A percentile compares a stretch with the other conserved stretches of the same genome.
Conservation (phyloP, 2,329 filamentous ascomycete genomes). For the Pseudogymnoascus sp. region DNA sequence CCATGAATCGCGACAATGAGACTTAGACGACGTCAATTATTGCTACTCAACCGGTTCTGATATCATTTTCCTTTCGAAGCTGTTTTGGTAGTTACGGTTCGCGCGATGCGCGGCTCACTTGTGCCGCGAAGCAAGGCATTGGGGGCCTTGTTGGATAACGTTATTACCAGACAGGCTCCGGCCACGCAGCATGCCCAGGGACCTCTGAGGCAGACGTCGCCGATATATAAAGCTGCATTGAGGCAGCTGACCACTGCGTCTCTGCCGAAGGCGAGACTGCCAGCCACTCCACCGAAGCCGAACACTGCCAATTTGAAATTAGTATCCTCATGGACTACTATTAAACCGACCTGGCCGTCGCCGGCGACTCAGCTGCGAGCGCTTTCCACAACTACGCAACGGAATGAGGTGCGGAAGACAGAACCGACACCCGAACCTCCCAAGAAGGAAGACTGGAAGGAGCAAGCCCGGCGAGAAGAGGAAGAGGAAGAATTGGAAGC, state of each 20-base stretch:
- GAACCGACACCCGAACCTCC: constrained; percentile 15
- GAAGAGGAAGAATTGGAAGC: constrained; percentile 40
- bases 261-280: constrained; percentile 1
- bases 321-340: constrained; percentile 11
- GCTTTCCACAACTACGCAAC: constrained; percentile 19
- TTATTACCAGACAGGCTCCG: background rate
- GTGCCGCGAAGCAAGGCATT: constrained; percentile 5
- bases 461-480: constrained; percentile 31
- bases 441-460: constrained; percentile 27
- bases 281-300: background rate
- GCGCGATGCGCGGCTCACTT: constrained; percentile 9
- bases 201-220: constrained; percentile 1
- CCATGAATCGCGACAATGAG: constrained; percentile 7
- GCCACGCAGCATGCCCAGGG: background rate
- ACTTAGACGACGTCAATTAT: constrained; percentile 8
- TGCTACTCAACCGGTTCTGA: constrained; percentile 1
- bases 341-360: constrained; percentile 21
- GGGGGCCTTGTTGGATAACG: constrained; percentile 6
- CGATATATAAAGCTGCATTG: constrained; percentile 8
- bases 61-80: background rate
- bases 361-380: constrained; percentile 23
- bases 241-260: background rate
- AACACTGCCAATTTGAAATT: constrained; percentile 7
- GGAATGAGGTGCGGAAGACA: constrained; percentile 9
- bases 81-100: background rate